Conservation (phyloP, 225 moss, liverwort and hornwort species). For the Bryum argenteum region DNA sequence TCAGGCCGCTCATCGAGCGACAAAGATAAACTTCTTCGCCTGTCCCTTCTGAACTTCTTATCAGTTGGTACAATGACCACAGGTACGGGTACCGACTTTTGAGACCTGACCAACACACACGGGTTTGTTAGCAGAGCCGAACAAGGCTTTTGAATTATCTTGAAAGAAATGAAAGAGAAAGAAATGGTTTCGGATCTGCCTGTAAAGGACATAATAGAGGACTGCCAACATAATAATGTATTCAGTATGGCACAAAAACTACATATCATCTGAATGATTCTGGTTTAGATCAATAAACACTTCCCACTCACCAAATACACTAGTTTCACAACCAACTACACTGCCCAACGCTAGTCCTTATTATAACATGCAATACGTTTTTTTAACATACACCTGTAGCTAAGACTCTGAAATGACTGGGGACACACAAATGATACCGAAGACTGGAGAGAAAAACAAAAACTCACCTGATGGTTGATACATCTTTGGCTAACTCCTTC, state of each 20-base stretch:
- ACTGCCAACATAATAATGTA: neutral
- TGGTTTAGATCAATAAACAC: constrained; percentile 11
- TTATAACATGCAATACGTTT: neutral
- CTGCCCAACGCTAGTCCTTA: constrained; percentile 4
- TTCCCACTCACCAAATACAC: constrained; percentile 9
- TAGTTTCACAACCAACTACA: constrained; percentile 5
- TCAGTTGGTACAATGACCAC: constrained; percentile 43
- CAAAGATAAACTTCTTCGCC: constrained; percentile 83
- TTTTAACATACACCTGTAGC: neutral
- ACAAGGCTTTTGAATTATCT: constrained; percentile 10
- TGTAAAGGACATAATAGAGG: neutral
- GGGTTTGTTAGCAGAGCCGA: constrained; percentile 12
- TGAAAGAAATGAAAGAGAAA: neutral
- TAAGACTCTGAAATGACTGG: constrained; percentile 1
- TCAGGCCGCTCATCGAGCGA: constrained; percentile 71
- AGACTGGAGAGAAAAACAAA: constrained; percentile 9
- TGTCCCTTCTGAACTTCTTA: constrained; percentile 62
- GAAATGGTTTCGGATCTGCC: neutral
- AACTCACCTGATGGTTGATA: constrained; percentile 48
- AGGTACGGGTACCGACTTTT: constrained; percentile 59
- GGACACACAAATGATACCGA: neutral
- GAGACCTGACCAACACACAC: constrained; percentile 48
- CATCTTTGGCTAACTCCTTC: constrained; percentile 42
- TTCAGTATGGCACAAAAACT: neutral
- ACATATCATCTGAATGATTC: neutral